Conservation (phyloP, 192 early-diverging fungal genomes). For the Coemansia sp. region DNA sequence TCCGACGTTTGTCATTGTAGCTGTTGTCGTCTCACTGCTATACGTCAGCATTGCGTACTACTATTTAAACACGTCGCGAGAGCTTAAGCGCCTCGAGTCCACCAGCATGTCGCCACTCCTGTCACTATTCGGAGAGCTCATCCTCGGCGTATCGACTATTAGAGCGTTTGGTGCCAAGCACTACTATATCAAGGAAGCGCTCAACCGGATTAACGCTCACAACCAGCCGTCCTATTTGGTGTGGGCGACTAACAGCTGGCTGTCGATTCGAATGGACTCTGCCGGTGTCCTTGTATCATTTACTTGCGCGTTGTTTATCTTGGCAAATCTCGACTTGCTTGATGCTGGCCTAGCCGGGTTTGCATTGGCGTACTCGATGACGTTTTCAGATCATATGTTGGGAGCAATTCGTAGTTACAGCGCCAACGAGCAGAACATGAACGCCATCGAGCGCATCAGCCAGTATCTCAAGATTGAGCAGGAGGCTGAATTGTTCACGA, state of each 20-base stretch:
- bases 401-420: slow-evolving; percentile 81
- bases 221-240: slow-evolving; percentile 84
- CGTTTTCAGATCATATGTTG: slow-evolving; percentile 75
- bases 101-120: slow-evolving; percentile 74
- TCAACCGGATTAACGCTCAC: slow-evolving; percentile 67
- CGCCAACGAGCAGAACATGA: slow-evolving; percentile 83
- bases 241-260: slow-evolving; percentile 86
- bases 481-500: slow-evolving; percentile 68
- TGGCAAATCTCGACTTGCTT: slow-evolving; percentile 57
- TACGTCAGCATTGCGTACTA: slow-evolving; percentile 65
- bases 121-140: slow-evolving; percentile 80
- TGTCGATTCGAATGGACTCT: slow-evolving; percentile 79
- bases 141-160: slow-evolving; percentile 77
- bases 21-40: slow-evolving; percentile 59
- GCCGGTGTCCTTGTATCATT: slow-evolving; percentile 75
- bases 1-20: slow-evolving; percentile 76
- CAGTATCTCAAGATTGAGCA: slow-evolving; percentile 83
- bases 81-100: slow-evolving; percentile 87
- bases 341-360: slow-evolving; percentile 88
- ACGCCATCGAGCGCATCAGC: slow-evolving; percentile 79
- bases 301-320: slow-evolving; percentile 68
- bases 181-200: slow-evolving; percentile 66
- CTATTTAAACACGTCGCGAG: slow-evolving; percentile 79
- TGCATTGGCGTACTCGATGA: slow-evolving; percentile 77
- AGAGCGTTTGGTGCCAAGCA: slow-evolving; percentile 78